These are phyloP conservation scores for Voacanga thouarsii DNA, from an alignment of 257 asterid genomes.

Conservation along the genomic window DNA sequence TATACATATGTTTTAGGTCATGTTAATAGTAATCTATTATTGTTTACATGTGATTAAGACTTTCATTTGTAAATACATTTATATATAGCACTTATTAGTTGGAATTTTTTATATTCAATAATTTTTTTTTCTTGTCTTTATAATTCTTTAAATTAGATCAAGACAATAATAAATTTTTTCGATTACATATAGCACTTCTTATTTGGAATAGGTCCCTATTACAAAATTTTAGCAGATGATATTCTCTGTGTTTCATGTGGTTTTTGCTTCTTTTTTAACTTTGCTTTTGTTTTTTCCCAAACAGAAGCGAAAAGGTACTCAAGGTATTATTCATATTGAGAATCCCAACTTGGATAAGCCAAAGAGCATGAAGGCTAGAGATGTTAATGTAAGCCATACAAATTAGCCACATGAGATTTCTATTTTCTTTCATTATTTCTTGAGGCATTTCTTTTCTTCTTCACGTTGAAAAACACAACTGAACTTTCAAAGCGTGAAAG, in stretches of 20 bases:
- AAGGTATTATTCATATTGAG: slow-evolving; percentile 74
- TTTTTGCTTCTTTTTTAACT: not conserved
- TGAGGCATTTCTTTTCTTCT: slow-evolving; percentile 18
- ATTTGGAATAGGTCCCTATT: too few species aligned
- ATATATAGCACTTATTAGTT: too few species aligned
- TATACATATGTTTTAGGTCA: too few species aligned
- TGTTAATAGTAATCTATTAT: too few species aligned
- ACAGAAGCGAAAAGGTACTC: slow-evolving; percentile 75
- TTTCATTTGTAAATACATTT: too few species aligned
- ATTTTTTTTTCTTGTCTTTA: too few species aligned
- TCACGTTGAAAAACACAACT: slow-evolving; percentile 83
- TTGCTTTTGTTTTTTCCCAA: slow-evolving; percentile 12
- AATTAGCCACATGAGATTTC: not conserved
- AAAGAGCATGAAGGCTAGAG: slow-evolving; percentile 80
- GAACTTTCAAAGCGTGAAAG: too few species aligned
- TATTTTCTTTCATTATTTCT: not conserved
- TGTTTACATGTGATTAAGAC: too few species aligned
- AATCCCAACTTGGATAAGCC: slow-evolving; percentile 82
- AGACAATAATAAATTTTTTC: too few species aligned
- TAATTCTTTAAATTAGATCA: too few species aligned
- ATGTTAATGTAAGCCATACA: slow-evolving; percentile 58
- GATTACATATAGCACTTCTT: too few species aligned
- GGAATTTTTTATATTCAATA: too few species aligned
- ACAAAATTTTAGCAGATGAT: not conserved
- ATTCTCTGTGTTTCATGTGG: not conserved